phyloP scores from a whole-genome alignment of 2,329 filamentous ascomycete species.

The Aureobasidium musti region DNA sequence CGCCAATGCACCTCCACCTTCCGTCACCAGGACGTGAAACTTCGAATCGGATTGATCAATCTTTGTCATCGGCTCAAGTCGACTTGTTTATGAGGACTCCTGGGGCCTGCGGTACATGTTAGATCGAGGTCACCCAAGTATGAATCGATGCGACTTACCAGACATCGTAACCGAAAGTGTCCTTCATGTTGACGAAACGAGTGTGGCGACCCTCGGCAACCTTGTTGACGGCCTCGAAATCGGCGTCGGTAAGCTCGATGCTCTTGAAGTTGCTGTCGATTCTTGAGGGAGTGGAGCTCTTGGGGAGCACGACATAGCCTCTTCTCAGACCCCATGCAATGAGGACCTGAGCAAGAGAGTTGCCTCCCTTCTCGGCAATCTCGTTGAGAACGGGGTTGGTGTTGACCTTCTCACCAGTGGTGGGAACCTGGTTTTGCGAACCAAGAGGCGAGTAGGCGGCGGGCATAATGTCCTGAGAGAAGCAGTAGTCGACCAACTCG shows the following conservation, averaged over 20 bases:
- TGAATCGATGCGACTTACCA: slow-evolving; percentile 37
- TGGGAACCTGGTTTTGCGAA: slow-evolving; percentile 69
- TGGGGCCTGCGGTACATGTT: slow-evolving; percentile 37
- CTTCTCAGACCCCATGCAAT: slow-evolving; percentile 67
- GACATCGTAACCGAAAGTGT: slow-evolving; percentile 73
- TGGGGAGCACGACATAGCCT: slow-evolving; percentile 68
- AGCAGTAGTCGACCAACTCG: slow-evolving; percentile 60
- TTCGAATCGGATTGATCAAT: slow-evolving; percentile 2
- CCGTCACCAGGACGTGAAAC: slow-evolving; percentile 27
- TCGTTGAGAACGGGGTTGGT: slow-evolving; percentile 61
- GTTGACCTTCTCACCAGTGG: slow-evolving; percentile 65
- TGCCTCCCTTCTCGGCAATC: slow-evolving; percentile 59
- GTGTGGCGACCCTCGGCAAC: slow-evolving; percentile 67
- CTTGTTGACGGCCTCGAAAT: slow-evolving; percentile 62
- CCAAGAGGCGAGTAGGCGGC: slow-evolving; percentile 61
- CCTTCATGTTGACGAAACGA: slow-evolving; percentile 80
- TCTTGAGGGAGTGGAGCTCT: slow-evolving; percentile 66
- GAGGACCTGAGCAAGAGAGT: slow-evolving; percentile 62
- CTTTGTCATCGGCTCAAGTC: neutral
- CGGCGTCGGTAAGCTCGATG: slow-evolving; percentile 56
- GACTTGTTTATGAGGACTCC: slow-evolving; percentile 36
- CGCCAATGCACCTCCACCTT: slow-evolving; percentile 14
- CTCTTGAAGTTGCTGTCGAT: slow-evolving; percentile 69
- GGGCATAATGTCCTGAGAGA: slow-evolving; percentile 58
- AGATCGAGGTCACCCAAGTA: neutral